Evolutionary conservation across 1,284 basidiomycete species (phyloP), one percentile per base, ranked within the genome.

Genomic region (Apiotrichum domesticum): DNA sequence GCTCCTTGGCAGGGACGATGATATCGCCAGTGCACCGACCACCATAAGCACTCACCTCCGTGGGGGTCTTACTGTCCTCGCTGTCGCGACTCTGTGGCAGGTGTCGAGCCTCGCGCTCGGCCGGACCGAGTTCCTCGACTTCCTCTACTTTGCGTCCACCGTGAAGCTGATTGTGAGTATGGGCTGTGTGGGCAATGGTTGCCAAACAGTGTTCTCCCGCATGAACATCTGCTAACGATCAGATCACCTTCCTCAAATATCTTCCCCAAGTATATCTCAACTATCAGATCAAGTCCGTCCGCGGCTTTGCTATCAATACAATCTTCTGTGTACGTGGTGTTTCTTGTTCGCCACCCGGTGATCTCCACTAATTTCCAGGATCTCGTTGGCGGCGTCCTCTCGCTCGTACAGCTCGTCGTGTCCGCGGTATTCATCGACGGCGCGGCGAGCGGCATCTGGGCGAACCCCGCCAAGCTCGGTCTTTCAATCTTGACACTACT

Each of bases 401-500:
- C 71, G 3, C 66, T 78, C 49, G 47, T 66, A 11, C 75, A 78
- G 63, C 69, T 78, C 42, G 67, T 73, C 54, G 60, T 78, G 45
- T 67, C 69, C 1, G 64, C 70, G 33, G 64, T 71, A 9, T 68
- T 62, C 45, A 66, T 76, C 50, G 71, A 70, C n/a, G 52, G 65
- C 35, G 68, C 74, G 51, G 67, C 74, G 3, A 59, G 60, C 9
- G 74, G 70, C 2, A 76, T 77, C 59, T 63, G 68, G 29, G 74
- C 72, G 42, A 77, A 77, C 53, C 75, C 75, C 0, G 69, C 66
- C 45, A 77, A 77, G 63, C 62, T 77, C 7, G 73, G 74, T 4
- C 58, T 77, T 37, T 56, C 71, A 1, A 49, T 61, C 4, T 45
- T 76, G 8, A 69, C 70, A 5, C 39, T 73, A 39, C 41, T 46